Evolutionary conservation across 257 asterid genomes (phyloP), one percentile per base, ranked within the genome.

Genomic region (Solanum bukasovii): DNA sequence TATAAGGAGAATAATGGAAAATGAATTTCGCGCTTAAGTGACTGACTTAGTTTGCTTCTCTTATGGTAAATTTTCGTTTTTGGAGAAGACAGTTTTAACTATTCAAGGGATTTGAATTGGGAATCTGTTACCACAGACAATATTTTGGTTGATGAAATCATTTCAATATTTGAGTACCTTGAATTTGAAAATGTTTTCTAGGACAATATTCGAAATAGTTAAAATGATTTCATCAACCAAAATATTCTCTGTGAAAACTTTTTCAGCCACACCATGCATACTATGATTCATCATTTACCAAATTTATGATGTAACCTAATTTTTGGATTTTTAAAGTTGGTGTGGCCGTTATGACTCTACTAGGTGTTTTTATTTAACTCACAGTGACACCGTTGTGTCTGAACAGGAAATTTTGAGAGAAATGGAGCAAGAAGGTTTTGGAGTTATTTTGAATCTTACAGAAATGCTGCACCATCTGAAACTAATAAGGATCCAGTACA

Each of bases 371-470:
- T 7, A 34, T 67, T 67, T 25, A 29, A 85, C 20, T 85, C 87
- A 75, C 20, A 23, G 21, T 77, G 84, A 77, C 11, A 10, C 21
- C 89, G 11, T 75, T 85, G 84, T 92, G 81, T 86, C 90, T 87
- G 40, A 87, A 84, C 94, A 97, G 99, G 92, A 93, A 85, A 46
- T 83, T 63, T 97, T 86, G 99, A 96, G 92, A 92, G 88, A 88
- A 94, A 92, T 84, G 98, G 94, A 63, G 96, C 97, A 52, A 89
- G 91, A 81, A 92, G 92, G 92, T 97, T 97, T 89, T 97, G 99
- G 98, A 93, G 90, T 93, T 96, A 97, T 91, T 96, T 97, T 86
- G 96, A 93, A 84, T 89, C 90, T 82, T 95, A 93, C 90, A 89
- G 88, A 38, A 89, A 89, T 77, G 87, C 88, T 63, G 87, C 93